Percentiles rank a stretch among this genome's conserved stretches.
Evolutionary conservation across 2,329 filamentous ascomycete species (phyloP).

Genomic region (Pestalotiopsis sp.): DNA sequence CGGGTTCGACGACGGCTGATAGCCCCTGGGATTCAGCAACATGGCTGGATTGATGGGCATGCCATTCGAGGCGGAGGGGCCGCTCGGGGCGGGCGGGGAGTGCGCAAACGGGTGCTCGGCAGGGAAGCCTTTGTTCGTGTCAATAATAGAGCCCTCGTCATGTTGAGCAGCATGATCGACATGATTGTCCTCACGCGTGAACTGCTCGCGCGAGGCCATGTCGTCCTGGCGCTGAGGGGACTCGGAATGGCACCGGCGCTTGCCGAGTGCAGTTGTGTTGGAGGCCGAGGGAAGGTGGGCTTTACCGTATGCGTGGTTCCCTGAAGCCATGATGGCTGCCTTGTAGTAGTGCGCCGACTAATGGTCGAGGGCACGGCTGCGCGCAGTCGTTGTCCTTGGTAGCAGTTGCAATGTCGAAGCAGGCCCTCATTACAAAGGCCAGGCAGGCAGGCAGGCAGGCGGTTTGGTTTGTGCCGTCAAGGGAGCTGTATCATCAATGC

Average conservation of each 20-base stretch:
- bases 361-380: neutral
- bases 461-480: neutral
- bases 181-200: slow-evolving; percentile 24
- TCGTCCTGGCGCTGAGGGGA: slow-evolving; percentile 4
- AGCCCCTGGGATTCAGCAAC: slow-evolving; percentile 43
- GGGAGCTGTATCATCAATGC: neutral
- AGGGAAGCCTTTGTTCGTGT: slow-evolving; percentile 23
- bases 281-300: neutral
- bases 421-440: slow-evolving; percentile 8
- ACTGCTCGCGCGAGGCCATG: slow-evolving; percentile 1
- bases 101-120: slow-evolving; percentile 24
- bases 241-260: slow-evolving; percentile 12
- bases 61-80: slow-evolving; percentile 17
- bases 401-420: neutral
- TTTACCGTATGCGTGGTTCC: slow-evolving; percentile 10
- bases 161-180: neutral
- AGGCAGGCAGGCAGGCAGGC: neutral
- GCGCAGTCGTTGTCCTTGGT: neutral
- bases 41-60: slow-evolving; percentile 41
- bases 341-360: neutral
- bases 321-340: slow-evolving; percentile 10
- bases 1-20: slow-evolving; percentile 20
- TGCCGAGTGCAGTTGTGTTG: neutral
- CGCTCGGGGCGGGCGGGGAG: slow-evolving; percentile 12
- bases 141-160: slow-evolving; percentile 6